Percentiles rank a stretch among this genome's conserved stretches.
These are phyloP conservation scores for Penicillium freii DNA, from an alignment of 2,329 filamentous ascomycete genomes.

Conservation along the genomic window DNA sequence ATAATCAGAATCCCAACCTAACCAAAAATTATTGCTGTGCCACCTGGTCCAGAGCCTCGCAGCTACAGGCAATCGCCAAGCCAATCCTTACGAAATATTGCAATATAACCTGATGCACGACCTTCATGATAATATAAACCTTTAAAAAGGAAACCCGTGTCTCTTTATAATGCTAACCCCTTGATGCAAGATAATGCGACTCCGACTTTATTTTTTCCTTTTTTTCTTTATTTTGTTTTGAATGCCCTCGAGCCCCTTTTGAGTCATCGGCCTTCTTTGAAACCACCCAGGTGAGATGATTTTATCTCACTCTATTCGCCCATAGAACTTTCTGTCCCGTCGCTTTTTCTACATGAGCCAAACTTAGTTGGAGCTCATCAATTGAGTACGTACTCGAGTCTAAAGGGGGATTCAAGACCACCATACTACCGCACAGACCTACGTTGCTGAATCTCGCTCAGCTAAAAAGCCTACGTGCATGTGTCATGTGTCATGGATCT, in stretches of 20 bases:
- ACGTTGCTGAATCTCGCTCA: no score
- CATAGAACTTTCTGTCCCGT: not conserved
- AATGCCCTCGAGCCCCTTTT: not conserved
- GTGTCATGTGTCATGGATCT: no score
- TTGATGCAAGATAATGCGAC: not conserved
- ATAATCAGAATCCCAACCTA: not conserved
- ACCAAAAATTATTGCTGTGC: not conserved
- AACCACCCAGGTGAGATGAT: not conserved
- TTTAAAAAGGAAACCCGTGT: not conserved
- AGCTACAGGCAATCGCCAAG: not conserved
- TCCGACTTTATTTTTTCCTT: no score
- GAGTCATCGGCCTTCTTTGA: not conserved
- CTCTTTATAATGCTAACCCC: not conserved
- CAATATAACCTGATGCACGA: not conserved
- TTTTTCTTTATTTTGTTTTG: no score
- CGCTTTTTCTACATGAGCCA: not conserved
- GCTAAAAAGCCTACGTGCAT: no score
- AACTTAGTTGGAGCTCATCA: not conserved
- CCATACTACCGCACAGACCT: no score
- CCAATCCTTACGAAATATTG: not conserved
- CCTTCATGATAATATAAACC: not conserved
- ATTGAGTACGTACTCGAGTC: no score
- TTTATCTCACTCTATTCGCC: not conserved
- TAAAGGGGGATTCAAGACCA: no score
- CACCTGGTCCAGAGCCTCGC: not conserved